These are phyloP conservation scores for Ogataea sp. DNA, from an alignment of 805 yeast species.

Conservation along the genomic window DNA sequence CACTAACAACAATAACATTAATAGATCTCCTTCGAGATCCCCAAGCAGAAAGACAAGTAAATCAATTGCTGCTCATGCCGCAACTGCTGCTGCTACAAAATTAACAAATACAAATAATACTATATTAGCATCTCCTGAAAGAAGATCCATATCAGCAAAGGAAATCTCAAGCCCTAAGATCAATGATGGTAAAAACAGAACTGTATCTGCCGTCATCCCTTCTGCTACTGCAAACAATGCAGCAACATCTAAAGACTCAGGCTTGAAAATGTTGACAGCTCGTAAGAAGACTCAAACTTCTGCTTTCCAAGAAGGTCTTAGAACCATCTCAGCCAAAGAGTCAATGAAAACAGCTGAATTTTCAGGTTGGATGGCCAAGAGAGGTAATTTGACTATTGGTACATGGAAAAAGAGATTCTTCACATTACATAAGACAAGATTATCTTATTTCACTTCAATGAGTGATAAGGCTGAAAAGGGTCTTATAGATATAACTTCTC, in stretches of 20 bases:
- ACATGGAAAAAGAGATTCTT: constrained; percentile 87
- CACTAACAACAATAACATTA: constrained; percentile 1
- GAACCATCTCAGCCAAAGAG: constrained; percentile 64
- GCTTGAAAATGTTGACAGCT: constrained; percentile 34
- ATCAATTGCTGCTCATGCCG: not conserved
- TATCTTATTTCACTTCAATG: constrained; percentile 76
- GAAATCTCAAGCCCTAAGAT: constrained; percentile 22
- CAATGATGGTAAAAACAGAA: constrained; percentile 26
- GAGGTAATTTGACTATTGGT: constrained; percentile 77
- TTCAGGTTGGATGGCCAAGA: constrained; percentile 95
- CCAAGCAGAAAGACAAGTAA: constrained; percentile 5
- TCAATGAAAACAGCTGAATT: constrained; percentile 68
- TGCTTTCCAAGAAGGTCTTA: constrained; percentile 84
- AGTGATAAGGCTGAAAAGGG: constrained; percentile 85
- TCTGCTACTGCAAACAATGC: constrained; percentile 23
- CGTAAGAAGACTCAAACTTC: constrained; percentile 59
- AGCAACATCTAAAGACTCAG: constrained; percentile 43
- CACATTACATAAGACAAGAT: constrained; percentile 84
- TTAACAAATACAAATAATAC: not conserved
- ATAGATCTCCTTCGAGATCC: constrained; percentile 9
- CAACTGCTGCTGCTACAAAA: constrained; percentile 3
- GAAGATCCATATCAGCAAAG: constrained; percentile 46
- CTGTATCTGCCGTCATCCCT: constrained; percentile 27
- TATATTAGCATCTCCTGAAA: constrained; percentile 22
- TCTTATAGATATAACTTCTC: constrained; percentile 90